Conservation (phyloP, 345 rosid genomes). For the Bruguiera parviflora region DNA sequence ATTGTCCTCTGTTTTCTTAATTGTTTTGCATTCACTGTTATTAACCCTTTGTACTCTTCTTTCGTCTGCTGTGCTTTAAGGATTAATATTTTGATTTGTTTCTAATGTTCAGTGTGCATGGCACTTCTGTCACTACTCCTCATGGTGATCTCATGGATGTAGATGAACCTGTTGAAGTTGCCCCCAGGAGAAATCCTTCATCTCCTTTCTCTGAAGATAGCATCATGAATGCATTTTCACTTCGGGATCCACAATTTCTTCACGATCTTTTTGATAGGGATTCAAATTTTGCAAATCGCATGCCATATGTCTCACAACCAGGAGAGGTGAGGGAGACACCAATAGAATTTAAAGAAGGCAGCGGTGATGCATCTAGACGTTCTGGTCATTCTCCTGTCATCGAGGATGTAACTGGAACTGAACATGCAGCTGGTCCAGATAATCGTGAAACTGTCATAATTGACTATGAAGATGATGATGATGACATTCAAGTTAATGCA, state of each 20-base stretch:
- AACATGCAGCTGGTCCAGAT: conserved; percentile 41
- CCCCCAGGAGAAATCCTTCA: conserved; percentile 32
- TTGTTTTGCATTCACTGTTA: conserved; percentile 3
- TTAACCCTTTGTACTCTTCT: neutral
- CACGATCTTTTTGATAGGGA: conserved; percentile 41
- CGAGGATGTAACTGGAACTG: conserved; percentile 75
- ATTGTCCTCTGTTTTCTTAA: neutral
- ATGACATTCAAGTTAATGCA: conserved; percentile 37
- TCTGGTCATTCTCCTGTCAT: conserved; percentile 58
- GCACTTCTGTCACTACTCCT: conserved; percentile 33
- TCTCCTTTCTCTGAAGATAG: conserved; percentile 40
- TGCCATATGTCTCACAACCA: conserved; percentile 69
- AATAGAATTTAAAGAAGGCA: conserved; percentile 67
- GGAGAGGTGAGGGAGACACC: conserved; percentile 89
- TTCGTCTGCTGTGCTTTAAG: neutral
- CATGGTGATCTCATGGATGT: conserved; percentile 77
- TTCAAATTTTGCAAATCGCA: conserved; percentile 40
- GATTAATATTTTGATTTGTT: conserved; percentile 6
- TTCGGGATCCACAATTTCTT: conserved; percentile 42
- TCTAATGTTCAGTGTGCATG: conserved; percentile 1
- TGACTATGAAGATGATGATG: conserved; percentile 59
- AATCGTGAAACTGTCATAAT: conserved; percentile 51
- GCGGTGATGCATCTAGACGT: conserved; percentile 38
- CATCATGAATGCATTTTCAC: conserved; percentile 37
- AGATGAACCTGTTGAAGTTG: conserved; percentile 53